phyloP scores from a whole-genome alignment of 345 rosid genomes.

The Salix caprea region DNA sequence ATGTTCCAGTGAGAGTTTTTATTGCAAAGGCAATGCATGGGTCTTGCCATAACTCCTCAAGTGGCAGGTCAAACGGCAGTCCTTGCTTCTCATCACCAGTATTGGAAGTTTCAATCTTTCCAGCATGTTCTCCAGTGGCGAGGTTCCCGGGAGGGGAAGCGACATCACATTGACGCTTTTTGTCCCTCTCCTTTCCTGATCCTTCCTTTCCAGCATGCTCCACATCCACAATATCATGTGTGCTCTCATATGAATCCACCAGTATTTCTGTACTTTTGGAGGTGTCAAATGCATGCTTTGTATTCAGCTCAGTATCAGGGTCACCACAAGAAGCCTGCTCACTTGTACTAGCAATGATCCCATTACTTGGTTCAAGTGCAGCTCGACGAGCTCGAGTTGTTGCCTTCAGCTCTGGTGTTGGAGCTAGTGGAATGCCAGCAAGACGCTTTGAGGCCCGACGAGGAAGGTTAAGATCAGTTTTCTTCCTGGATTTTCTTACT shows the following conservation, averaged over 20 bases:
- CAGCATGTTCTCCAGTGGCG: conserved; percentile 3
- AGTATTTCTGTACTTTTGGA: conserved; percentile 16
- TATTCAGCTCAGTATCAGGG: conserved; percentile 13
- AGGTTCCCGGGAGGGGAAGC: conserved; percentile 10
- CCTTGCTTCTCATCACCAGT: conserved; percentile 26
- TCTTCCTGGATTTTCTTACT: conserved; percentile 32
- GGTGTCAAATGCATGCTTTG: conserved; percentile 13
- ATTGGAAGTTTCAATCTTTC: conserved; percentile 11
- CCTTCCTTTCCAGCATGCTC: conserved; percentile 22
- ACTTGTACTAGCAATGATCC: conserved; percentile 19
- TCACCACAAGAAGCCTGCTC: conserved; percentile 20
- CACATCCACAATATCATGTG: conserved; percentile 18
- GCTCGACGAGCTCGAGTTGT: conserved; percentile 38
- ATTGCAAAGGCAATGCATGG: conserved; percentile 99
- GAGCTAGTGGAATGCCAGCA: conserved; percentile 75
- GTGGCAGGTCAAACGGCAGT: conserved; percentile 41
- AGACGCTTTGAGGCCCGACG: conserved; percentile 83
- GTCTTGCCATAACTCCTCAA: conserved; percentile 73
- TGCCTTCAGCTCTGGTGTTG: conserved; percentile 51
- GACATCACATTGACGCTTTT: conserved; percentile 11
- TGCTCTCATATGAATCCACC: conserved; percentile 10
- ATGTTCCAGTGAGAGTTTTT: conserved; percentile 70
- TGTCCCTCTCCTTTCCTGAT: conserved; percentile 8
- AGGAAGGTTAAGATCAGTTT: conserved; percentile 34
- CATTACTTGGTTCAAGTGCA: conserved; percentile 27